Evolutionary conservation across 176 grass and related monocot genomes (phyloP), one percentile per base, ranked within the genome.

Genomic region (Paspalum notatum): DNA sequence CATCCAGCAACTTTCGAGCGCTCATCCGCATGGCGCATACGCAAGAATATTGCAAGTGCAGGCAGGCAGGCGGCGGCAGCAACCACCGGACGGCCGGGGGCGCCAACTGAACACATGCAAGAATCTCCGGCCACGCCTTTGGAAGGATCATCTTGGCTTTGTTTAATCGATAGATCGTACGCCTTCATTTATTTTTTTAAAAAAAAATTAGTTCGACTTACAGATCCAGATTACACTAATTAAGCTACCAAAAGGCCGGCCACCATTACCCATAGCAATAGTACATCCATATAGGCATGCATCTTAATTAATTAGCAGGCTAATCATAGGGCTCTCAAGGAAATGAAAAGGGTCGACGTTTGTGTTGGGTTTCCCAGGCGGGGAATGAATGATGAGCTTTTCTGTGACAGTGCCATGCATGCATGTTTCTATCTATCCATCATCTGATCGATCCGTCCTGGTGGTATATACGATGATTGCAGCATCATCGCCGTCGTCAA

Each of bases 61-160:
- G n/a, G n/a, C n/a, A n/a, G n/a, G 51, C 32, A 32, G n/a, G 16
- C 40, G n/a, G 16, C 40, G 50, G 58, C 59, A 40, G 16, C 84
- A 42, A 41, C 64, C 37, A 80, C 84, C 74, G 60, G 12, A 69
- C n/a, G n/a, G 32, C 65, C 71, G 64, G 39, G 39, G 64, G 43
- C 20, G 25, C 76, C 80, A 81, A 81, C 85, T 69, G 85, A 87
- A 81, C 85, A 87, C 78, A 87, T 87, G 71, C 85, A 76, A 81
- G 85, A 76, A 87, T 87, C 85, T 76, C 62, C 61, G 15, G 55
- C 43, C n/a, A 32, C 61, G 64, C 26, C 77, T 81, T 81, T 81
- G 27, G 85, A 87, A 76, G 78, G 71, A 87, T 76, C 53, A 32
- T 76, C 62, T 6, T 17, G 55, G 39, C 24, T 25, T 57, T 50